Evolutionary conservation across 495 filamentous ascomycete species (phyloP).

Genomic region (Penicillium flavigenum): DNA sequence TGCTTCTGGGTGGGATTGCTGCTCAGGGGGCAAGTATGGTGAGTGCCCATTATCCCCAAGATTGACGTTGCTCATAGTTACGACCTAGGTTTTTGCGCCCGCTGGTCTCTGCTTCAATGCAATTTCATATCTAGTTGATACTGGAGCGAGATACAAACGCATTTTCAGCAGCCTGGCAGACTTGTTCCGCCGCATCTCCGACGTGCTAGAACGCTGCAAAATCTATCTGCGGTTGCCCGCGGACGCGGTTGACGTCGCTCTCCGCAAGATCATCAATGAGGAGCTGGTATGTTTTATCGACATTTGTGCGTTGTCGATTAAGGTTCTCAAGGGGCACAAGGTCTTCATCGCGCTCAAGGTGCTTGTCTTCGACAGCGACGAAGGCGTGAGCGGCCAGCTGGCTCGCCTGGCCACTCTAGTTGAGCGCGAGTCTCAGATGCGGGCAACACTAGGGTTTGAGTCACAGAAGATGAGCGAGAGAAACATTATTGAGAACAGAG

Average conservation of each 20-base stretch:
- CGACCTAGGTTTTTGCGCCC: conserved; percentile 24
- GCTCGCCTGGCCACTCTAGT: conserved; percentile 19
- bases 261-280: conserved; percentile 31
- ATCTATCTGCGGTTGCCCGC: conserved; percentile 28
- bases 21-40: conserved; percentile 27
- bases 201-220: conserved; percentile 30
- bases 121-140: conserved; percentile 24
- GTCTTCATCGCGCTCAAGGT: conserved; percentile 30
- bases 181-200: conserved; percentile 25
- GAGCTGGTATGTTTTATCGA: conserved; percentile 31
- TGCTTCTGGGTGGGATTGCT: conserved; percentile 22
- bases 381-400: conserved; percentile 27
- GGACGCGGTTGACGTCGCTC: conserved; percentile 24
- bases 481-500: conserved; percentile 14
- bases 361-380: conserved; percentile 26
- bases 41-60: background rate
- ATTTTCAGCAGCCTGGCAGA: conserved; percentile 31
- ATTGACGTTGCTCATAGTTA: background rate
- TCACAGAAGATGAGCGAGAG: conserved; percentile 21
- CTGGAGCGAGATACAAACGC: conserved; percentile 30
- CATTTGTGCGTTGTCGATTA: conserved; percentile 28
- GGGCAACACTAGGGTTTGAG: conserved; percentile 23
- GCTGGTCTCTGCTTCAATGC: conserved; percentile 30
- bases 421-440: conserved; percentile 27
- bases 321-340: conserved; percentile 28